A percentile compares a stretch with the other conserved stretches of the same genome.
These are phyloP conservation scores for Candida broadrunensis DNA, from an alignment of 805 yeast genomes.

Conservation along the genomic window DNA sequence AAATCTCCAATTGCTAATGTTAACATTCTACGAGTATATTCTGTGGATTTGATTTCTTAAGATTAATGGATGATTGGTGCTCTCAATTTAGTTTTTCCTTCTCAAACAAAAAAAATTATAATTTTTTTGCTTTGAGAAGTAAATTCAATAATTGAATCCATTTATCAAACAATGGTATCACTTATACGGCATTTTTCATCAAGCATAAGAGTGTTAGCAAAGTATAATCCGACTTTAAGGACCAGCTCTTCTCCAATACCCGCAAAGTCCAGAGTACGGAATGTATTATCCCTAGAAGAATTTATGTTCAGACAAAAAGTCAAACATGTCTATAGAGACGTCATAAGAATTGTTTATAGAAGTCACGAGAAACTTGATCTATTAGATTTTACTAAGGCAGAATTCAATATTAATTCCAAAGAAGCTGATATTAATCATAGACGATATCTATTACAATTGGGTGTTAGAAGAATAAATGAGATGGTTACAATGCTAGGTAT, in stretches of 20 bases:
- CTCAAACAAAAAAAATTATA: too few species aligned
- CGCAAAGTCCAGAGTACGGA: neutral
- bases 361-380: slow-evolving; percentile 36
- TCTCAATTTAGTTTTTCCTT: too few species aligned
- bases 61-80: too few species aligned
- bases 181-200: too few species aligned
- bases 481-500: slow-evolving; percentile 22
- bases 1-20: slow-evolving; percentile 82
- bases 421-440: slow-evolving; percentile 32
- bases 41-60: too few species aligned
- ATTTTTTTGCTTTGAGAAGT: too few species aligned
- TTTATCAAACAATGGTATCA: too few species aligned
- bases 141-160: too few species aligned
- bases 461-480: slow-evolving; percentile 24
- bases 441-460: slow-evolving; percentile 34
- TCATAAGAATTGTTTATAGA: slow-evolving; percentile 30
- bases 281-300: slow-evolving; percentile 31
- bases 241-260: too few species aligned
- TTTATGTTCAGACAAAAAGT: slow-evolving; percentile 37
- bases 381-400: slow-evolving; percentile 27
- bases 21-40: too few species aligned
- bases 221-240: too few species aligned
- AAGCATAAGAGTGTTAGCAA: too few species aligned
- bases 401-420: slow-evolving; percentile 26
- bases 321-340: slow-evolving; percentile 28